Evolutionary conservation across 108 stramenopile genomes (phyloP).

Genomic region (Cyclotella baltica): DNA sequence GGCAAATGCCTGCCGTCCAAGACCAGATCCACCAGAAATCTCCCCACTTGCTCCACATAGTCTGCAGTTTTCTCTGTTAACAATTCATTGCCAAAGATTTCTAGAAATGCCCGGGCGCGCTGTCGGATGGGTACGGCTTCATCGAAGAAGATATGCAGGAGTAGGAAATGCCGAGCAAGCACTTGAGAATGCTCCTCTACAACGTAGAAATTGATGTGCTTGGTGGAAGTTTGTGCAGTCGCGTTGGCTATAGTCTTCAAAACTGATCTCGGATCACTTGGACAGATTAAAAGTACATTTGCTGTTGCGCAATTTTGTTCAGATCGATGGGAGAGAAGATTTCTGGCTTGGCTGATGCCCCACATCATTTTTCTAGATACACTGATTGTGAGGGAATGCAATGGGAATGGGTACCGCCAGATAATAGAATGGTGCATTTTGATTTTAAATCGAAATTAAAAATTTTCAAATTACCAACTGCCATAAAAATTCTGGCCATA

Average conservation of each 20-base stretch:
- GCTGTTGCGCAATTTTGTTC: neutral
- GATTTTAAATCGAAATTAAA: too few species aligned
- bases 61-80: constrained; percentile 56
- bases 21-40: constrained; percentile 5
- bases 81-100: constrained; percentile 68
- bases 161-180: constrained; percentile 65
- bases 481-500: too few species aligned
- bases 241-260: constrained; percentile 46
- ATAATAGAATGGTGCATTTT: too few species aligned
- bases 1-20: constrained; percentile 49
- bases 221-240: neutral
- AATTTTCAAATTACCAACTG: too few species aligned
- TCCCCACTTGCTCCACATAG: neutral
- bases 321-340: neutral
- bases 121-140: constrained; percentile 68
- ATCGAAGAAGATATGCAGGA: constrained; percentile 57
- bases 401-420: too few species aligned
- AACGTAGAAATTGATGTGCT: constrained; percentile 50
- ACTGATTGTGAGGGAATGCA: too few species aligned
- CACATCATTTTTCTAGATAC: too few species aligned
- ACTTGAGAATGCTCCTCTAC: constrained; percentile 54
- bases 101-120: constrained; percentile 62
- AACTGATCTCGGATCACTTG: constrained; percentile 54
- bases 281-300: constrained; percentile 19
- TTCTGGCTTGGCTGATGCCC: constrained; percentile 1